A percentile compares a stretch with the other conserved stretches of the same genome.
phyloP scores from a whole-genome alignment of 202 grass and related monocot genomes.

The Musa balbisiana region DNA sequence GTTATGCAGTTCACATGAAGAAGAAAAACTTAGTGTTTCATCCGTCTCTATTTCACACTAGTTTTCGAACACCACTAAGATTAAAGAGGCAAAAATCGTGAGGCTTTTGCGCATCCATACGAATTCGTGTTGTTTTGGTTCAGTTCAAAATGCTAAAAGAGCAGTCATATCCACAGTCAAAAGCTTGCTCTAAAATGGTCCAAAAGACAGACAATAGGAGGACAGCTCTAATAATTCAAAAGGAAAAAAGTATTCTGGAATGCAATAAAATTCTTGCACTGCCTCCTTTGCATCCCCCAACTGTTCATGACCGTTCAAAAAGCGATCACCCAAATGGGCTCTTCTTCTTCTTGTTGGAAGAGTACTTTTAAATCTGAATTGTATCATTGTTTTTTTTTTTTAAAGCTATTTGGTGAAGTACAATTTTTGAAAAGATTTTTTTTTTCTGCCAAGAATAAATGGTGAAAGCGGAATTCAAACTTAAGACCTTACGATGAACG shows the following conservation, averaged over 20 bases:
- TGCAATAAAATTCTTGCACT: constrained; percentile 33
- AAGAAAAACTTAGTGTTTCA: too few species aligned
- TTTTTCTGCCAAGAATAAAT: too few species aligned
- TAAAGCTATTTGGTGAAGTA: too few species aligned
- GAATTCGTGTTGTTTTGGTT: not conserved
- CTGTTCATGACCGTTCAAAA: constrained; percentile 17
- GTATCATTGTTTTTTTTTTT: too few species aligned
- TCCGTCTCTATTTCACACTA: too few species aligned
- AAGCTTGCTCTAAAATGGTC: constrained; percentile 25
- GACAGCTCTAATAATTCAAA: constrained; percentile 40
- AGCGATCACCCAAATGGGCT: too few species aligned
- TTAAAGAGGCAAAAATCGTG: not conserved
- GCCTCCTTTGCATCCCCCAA: not conserved
- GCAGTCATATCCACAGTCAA: constrained; percentile 38
- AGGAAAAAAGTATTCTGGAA: constrained; percentile 31
- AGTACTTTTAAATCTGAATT: too few species aligned
- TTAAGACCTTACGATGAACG: too few species aligned
- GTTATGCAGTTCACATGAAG: not conserved
- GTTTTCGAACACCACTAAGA: not conserved
- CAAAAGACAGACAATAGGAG: constrained; percentile 35
- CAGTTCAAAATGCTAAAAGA: not conserved
- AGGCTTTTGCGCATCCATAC: not conserved
- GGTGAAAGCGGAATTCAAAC: too few species aligned
- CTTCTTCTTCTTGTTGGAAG: too few species aligned
- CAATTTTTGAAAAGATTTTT: too few species aligned